phyloP scores from a whole-genome alignment of 2,329 filamentous ascomycete genomes.

The Lachnellula willkommii region DNA sequence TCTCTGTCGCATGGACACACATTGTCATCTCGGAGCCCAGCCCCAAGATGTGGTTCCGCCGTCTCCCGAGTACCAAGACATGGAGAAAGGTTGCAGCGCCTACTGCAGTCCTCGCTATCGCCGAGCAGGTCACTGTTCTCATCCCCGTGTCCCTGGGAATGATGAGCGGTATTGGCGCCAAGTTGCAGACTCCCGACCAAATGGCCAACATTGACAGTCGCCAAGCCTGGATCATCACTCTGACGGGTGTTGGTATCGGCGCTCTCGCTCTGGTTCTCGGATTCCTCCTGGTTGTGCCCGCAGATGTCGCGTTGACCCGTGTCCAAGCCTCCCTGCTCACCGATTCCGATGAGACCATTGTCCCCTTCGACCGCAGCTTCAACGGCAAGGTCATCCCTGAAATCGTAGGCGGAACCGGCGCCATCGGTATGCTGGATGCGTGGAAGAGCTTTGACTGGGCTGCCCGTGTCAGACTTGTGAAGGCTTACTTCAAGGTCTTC shows the following conservation, averaged over 20 bases:
- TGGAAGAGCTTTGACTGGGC: constrained; percentile 72
- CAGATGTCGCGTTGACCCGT: constrained; percentile 70
- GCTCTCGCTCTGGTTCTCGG: constrained; percentile 45
- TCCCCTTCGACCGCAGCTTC: constrained; percentile 87
- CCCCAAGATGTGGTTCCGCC: constrained; percentile 53
- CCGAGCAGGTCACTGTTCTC: constrained; percentile 45
- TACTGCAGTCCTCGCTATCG: constrained; percentile 56
- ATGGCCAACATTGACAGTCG: constrained; percentile 30
- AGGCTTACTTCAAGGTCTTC: constrained; percentile 69
- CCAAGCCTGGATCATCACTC: constrained; percentile 34
- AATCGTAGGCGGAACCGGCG: constrained; percentile 67
- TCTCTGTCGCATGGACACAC: constrained; percentile 78
- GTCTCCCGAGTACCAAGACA: constrained; percentile 60
- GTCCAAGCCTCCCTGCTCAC: constrained; percentile 84
- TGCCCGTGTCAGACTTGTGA: constrained; percentile 67
- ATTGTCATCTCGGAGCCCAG: constrained; percentile 71
- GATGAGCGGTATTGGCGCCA: constrained; percentile 33
- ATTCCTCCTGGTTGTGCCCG: constrained; percentile 66
- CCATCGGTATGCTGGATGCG: constrained; percentile 66
- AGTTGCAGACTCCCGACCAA: constrained; percentile 6
- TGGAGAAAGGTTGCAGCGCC: constrained; percentile 67
- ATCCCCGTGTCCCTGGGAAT: constrained; percentile 44
- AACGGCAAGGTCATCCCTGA: constrained; percentile 70
- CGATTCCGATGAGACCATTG: constrained; percentile 73
- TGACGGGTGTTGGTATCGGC: constrained; percentile 44